Evolutionary conservation across 495 filamentous ascomycete genomes (phyloP), one percentile per base, ranked within the genome.

Genomic region (Barbatosphaeria neglecta): DNA sequence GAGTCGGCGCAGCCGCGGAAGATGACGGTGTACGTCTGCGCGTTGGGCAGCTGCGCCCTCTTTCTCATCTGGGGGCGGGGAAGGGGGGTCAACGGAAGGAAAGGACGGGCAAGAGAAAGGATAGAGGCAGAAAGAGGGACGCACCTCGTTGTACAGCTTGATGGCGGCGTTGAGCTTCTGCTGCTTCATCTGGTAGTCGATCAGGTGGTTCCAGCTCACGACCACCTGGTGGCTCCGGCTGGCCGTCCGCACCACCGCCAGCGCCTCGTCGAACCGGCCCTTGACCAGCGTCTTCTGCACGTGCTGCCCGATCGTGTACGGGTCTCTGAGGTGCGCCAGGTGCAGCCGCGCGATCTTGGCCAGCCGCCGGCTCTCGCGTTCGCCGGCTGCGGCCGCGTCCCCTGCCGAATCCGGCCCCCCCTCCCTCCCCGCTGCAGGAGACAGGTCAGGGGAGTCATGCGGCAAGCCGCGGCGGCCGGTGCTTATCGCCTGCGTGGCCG

Each of bases 1-100:
- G 80, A 68, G n/a, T 63, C 50, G 18, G 80, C 70, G 17, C 87
- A 74, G 18, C 90, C 92, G 19, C 79, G 72, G 54, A 98, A 75
- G 47, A 97, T 81, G 42, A 86, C 81, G 2, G 85, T 90, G 59
- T 83, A 95, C 0, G 90, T 94, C 45, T 75, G 69, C 2, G 76
- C 65, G 58, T 86, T 87, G 0, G 92, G 92, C 22, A 64, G 65
- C 47, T 85, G 79, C 25, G 69, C 80, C 16, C 87, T 74, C 65
- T 96, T 97, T 66, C 97, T 98, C 92, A 98, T 98, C 84, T 93
- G 42, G 31, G 3, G 45, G n/a, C n/a, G n/a, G n/a, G n/a, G n/a
- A n/a, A n/a, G n/a, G n/a, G n/a, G n/a, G n/a, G n/a, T n/a, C n/a
- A n/a, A n/a, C n/a, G n/a, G n/a, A n/a, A n/a, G n/a, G n/a, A n/a